These are phyloP conservation scores for Glaciozyma martinii DNA, from an alignment of 768 basidiomycete species.

Conservation along the genomic window DNA sequence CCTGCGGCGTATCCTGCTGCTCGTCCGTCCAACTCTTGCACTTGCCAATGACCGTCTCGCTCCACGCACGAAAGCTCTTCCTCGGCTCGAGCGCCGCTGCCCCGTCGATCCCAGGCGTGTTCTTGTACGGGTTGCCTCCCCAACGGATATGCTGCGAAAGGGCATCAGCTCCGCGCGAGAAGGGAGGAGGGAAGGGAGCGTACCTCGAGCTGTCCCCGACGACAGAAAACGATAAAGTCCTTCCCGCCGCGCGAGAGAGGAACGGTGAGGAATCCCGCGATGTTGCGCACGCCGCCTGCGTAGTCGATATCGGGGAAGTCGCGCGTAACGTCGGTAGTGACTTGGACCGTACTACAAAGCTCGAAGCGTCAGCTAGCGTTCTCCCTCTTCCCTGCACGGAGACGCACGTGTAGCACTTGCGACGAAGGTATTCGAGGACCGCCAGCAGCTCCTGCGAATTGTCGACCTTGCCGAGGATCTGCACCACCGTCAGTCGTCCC, in stretches of 20 bases:
- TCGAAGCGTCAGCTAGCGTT: background rate
- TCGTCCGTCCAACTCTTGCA: slow-evolving; percentile 70
- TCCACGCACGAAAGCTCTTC: slow-evolving; percentile 68
- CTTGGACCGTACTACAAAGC: slow-evolving; percentile 43
- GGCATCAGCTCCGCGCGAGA: no score
- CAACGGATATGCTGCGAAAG: slow-evolving; percentile 1
- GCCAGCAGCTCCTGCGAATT: slow-evolving; percentile 70
- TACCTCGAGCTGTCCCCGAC: slow-evolving; percentile 55
- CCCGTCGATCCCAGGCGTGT: slow-evolving; percentile 30
- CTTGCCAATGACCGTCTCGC: slow-evolving; percentile 60
- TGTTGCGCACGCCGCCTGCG: slow-evolving; percentile 51
- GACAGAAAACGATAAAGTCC: slow-evolving; percentile 71
- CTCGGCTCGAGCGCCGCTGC: slow-evolving; percentile 53
- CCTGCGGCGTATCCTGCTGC: slow-evolving; percentile 61
- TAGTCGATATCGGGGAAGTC: slow-evolving; percentile 62
- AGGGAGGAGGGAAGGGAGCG: no score
- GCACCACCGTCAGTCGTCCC: background rate
- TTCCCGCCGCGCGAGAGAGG: slow-evolving; percentile 62
- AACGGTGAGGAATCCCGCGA: slow-evolving; percentile 66
- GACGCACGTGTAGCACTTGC: slow-evolving; percentile 62
- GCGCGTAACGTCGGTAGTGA: slow-evolving; percentile 54
- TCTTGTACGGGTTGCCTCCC: slow-evolving; percentile 59
- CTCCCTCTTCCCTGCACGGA: no score
- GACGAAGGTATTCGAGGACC: slow-evolving; percentile 66
- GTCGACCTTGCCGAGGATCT: slow-evolving; percentile 59